Conservation (phyloP, 202 grass and related monocot species). For the Setaria italica region DNA sequence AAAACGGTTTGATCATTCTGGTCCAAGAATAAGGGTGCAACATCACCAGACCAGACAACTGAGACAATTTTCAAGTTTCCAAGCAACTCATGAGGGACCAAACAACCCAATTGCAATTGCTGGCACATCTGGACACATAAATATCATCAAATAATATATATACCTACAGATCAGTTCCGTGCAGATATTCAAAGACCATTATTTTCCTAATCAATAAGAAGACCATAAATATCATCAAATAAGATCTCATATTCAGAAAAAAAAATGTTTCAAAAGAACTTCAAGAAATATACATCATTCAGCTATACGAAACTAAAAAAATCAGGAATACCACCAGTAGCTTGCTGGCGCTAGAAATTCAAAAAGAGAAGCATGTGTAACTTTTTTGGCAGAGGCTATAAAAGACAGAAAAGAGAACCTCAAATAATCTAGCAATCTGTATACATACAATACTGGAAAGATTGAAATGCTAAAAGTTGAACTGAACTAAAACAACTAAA, state of each 20-base stretch:
- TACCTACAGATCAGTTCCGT: not conserved
- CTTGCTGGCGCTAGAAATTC: not conserved
- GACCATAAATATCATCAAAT: constrained; percentile 28
- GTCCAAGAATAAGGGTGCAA: not conserved
- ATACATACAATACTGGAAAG: not conserved
- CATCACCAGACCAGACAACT: not conserved
- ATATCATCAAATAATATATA: not conserved
- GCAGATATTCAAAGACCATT: not conserved
- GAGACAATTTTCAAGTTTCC: not conserved
- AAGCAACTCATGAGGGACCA: not conserved
- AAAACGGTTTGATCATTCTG: not conserved
- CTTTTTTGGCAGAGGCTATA: not conserved
- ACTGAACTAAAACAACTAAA: constrained; percentile 14
- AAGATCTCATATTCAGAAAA: constrained; percentile 11
- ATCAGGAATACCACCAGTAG: not conserved
- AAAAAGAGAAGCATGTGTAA: not conserved
- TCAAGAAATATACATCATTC: not conserved
- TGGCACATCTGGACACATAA: not conserved
- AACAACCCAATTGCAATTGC: not conserved
- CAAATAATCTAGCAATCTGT: not conserved
- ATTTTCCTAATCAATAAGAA: constrained; percentile 10
- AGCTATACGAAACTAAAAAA: not conserved
- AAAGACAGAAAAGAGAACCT: not conserved
- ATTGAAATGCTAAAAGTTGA: not conserved
- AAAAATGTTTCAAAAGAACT: constrained; percentile 29